A percentile compares a stretch with the other conserved stretches of the same genome.
These are phyloP conservation scores for Omphalea diandra DNA, from an alignment of 441 rosid species.

Conservation along the genomic window DNA sequence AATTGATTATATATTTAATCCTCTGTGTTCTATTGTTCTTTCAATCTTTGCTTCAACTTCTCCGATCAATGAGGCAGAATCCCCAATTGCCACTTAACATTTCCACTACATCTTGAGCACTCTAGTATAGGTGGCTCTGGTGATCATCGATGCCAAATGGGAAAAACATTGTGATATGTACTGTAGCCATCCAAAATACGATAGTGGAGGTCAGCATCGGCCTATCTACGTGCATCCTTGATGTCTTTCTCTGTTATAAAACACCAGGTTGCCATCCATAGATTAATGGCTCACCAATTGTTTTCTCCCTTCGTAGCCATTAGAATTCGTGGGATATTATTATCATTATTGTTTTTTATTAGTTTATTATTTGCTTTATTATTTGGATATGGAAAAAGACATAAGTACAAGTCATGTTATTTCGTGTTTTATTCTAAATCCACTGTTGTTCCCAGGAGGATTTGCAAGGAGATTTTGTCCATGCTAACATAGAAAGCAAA, in stretches of 20 bases:
- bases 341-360: not conserved
- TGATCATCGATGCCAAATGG: not conserved
- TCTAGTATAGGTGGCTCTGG: not conserved
- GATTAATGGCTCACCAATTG: not conserved
- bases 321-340: constrained; percentile 5
- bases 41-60: too few species aligned
- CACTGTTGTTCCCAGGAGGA: not conserved
- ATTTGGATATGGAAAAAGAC: constrained; percentile 16
- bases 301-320: not conserved
- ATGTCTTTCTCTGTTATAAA: not conserved
- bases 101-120: too few species aligned
- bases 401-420: not conserved
- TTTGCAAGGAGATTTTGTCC: constrained; percentile 2
- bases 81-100: too few species aligned
- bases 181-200: not conserved
- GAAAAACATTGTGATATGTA: too few species aligned
- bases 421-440: constrained; percentile 26
- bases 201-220: not conserved
- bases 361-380: too few species aligned
- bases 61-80: too few species aligned
- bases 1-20: constrained; percentile 11
- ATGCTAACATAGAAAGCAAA: constrained; percentile 23
- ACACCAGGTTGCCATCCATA: constrained; percentile 15
- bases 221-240: not conserved
- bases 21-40: not conserved